phyloP scores from a whole-genome alignment of 73 alveolate genomes.

The Diophrys sp. region DNA sequence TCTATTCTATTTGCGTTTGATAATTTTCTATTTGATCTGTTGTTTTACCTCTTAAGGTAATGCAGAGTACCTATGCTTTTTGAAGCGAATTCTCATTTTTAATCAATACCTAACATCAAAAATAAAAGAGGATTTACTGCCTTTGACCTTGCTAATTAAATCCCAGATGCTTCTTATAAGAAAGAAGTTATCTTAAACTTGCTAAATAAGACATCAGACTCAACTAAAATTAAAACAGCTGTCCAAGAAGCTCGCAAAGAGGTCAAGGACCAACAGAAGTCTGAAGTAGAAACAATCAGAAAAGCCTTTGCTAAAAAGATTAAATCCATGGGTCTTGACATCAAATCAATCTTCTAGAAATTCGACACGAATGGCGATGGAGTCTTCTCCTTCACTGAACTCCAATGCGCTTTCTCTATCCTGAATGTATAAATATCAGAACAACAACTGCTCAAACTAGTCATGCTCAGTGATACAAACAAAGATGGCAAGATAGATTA shows the following conservation, averaged over 20 bases:
- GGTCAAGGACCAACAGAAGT: constrained; percentile 8
- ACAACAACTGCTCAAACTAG: constrained; percentile 22
- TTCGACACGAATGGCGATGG: constrained; percentile 54
- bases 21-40: too few species aligned
- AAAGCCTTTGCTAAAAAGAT: constrained; percentile 4
- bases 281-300: constrained; percentile 15
- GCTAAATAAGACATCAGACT: constrained; percentile 11
- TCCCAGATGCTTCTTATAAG: constrained; percentile 23
- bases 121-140: constrained; percentile 16
- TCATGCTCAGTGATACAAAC: constrained; percentile 31
- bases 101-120: too few species aligned
- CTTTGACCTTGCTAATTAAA: background rate
- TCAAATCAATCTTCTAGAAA: constrained; percentile 15
- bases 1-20: too few species aligned
- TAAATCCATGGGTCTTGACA: constrained; percentile 15
- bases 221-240: constrained; percentile 19
- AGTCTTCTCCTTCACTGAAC: constrained; percentile 39
- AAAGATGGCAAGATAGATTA: constrained; percentile 54
- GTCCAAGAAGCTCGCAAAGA: constrained; percentile 9
- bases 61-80: too few species aligned
- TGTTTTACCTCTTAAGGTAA: too few species aligned
- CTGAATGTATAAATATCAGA: constrained; percentile 31
- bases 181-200: constrained; percentile 7
- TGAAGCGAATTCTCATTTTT: too few species aligned
- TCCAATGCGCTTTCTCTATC: constrained; percentile 38